A percentile compares a stretch with the other conserved stretches of the same genome.
phyloP scores from a whole-genome alignment of 2,329 filamentous ascomycete species.

The Claviceps humidiphila region DNA sequence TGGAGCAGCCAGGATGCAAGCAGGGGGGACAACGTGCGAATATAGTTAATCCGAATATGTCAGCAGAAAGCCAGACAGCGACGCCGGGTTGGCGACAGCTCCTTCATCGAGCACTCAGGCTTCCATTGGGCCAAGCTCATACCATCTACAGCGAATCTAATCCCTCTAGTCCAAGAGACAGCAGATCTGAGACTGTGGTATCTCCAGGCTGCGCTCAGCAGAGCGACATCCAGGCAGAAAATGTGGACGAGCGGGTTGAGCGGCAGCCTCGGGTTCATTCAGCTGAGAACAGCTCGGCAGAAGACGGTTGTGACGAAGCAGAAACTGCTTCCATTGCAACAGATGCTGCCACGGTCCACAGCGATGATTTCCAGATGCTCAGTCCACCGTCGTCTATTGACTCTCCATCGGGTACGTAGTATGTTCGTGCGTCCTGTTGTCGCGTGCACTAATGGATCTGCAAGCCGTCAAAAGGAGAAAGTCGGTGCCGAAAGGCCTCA shows the following conservation, averaged over 20 bases:
- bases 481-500: not conserved
- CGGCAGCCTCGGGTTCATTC: not conserved
- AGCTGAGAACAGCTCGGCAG: not conserved
- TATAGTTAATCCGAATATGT: not conserved
- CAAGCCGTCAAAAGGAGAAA: not conserved
- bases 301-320: not conserved
- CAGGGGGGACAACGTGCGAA: not conserved
- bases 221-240: not conserved
- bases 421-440: not conserved
- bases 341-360: slow-evolving; percentile 22
- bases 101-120: slow-evolving; percentile 13
- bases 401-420: not conserved
- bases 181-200: not conserved
- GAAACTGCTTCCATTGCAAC: slow-evolving; percentile 14
- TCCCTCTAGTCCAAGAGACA: slow-evolving; percentile 6
- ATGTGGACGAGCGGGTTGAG: not conserved
- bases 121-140: slow-evolving; percentile 21
- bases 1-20: not conserved
- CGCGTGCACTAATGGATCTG: not conserved
- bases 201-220: not conserved
- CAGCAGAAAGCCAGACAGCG: slow-evolving; percentile 4
- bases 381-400: slow-evolving; percentile 2
- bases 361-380: slow-evolving; percentile 19
- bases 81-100: slow-evolving; percentile 15
- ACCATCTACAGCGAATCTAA: slow-evolving; percentile 20